Conservation (phyloP, 176 grass and related monocot species). For the Ampelocalamus luodianensis region DNA sequence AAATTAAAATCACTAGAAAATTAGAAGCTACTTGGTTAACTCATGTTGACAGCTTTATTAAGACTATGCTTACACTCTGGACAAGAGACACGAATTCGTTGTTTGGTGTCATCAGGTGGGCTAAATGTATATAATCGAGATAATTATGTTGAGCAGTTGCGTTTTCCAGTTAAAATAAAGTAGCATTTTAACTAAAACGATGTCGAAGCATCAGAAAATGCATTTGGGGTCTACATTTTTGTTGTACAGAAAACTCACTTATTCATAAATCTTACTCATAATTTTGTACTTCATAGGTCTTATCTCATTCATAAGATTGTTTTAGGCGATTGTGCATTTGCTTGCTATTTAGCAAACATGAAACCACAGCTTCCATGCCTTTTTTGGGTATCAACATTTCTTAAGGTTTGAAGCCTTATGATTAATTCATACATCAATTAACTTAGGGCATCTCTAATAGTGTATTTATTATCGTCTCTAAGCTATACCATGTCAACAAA, state of each 20-base stretch:
- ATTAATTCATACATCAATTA: too few relatives aligned
- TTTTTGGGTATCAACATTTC: not conserved
- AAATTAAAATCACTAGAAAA: constrained; percentile 32
- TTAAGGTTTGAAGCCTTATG: not conserved
- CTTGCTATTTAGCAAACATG: not conserved
- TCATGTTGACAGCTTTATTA: not conserved
- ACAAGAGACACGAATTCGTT: not conserved
- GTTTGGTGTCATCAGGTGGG: not conserved
- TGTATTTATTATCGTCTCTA: too few relatives aligned
- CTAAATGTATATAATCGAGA: not conserved
- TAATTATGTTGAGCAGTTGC: not conserved
- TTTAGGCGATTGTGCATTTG: not conserved
- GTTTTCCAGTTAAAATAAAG: too few relatives aligned
- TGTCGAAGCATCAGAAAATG: not conserved
- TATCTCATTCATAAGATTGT: not conserved
- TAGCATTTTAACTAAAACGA: not conserved
- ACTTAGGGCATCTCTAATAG: too few relatives aligned
- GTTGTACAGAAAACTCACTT: constrained; percentile 13
- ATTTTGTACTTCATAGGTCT: not conserved
- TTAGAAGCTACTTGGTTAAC: constrained; percentile 27
- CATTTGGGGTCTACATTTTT: not conserved
- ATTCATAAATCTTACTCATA: not conserved
- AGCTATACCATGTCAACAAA: too few relatives aligned
- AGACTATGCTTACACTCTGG: not conserved
- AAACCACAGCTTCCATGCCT: not conserved